Conservation (phyloP, 768 basidiomycete species). For the Crassisporium funariophilum region DNA sequence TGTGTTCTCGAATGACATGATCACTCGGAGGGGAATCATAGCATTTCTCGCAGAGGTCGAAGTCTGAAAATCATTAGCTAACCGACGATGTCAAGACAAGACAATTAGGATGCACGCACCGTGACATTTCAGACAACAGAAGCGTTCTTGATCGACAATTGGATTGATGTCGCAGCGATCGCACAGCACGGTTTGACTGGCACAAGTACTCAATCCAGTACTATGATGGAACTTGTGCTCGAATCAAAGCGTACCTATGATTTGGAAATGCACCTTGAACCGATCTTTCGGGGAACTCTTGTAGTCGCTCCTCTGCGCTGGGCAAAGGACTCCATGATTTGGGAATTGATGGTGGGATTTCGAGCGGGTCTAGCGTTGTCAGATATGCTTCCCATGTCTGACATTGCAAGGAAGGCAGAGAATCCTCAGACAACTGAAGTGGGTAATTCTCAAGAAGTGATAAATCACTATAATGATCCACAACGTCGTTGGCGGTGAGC, state of each 20-base stretch:
- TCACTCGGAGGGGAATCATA: background rate
- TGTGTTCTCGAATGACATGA: background rate
- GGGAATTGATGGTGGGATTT: conserved; percentile 6
- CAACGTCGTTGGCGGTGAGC: conserved; percentile 4
- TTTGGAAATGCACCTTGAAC: background rate
- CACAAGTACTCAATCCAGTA: too few species aligned
- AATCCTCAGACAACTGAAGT: background rate
- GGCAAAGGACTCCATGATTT: conserved; percentile 5
- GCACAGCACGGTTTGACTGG: too few species aligned
- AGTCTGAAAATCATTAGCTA: conserved; percentile 3
- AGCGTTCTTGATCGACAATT: too few species aligned
- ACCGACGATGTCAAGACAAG: background rate
- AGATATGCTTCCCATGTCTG: conserved; percentile 13
- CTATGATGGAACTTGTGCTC: too few species aligned
- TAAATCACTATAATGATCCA: conserved; percentile 4
- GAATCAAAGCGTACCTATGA: too few species aligned
- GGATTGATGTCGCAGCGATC: too few species aligned
- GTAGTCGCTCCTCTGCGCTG: background rate
- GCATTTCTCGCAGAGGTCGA: conserved; percentile 7
- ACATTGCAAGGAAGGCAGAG: conserved; percentile 8
- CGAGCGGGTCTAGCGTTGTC: background rate
- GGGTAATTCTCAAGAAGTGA: conserved; percentile 7
- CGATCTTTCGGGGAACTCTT: background rate
- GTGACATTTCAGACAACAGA: conserved; percentile 4
- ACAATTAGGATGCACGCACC: background rate